Evolutionary conservation across 345 rosid genomes (phyloP), one percentile per base, ranked within the genome.

Genomic region (Chamaenerion angustifolium): DNA sequence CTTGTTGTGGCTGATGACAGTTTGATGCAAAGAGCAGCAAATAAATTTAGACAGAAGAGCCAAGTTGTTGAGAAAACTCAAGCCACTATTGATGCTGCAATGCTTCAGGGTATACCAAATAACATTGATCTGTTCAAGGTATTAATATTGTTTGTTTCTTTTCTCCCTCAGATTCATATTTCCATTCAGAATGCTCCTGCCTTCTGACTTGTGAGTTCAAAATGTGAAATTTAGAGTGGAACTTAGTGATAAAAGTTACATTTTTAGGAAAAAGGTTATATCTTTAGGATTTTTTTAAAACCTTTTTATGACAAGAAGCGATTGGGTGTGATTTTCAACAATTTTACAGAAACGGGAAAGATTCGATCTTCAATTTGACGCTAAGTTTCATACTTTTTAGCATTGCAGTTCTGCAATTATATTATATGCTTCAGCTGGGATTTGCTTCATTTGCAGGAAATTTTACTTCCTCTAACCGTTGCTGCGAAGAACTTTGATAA

Each of bases 111-210:
- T 58, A 92, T 92, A 60, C 95, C 95, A 14, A 81, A 89, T 72
- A 92, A 90, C 72, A 86, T 90, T 43, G 98, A 86, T 58, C 94
- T 92, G 52, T 80, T 82, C 70, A 90, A 83, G 98, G 98, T 86
- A 53, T 31, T 63, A 19, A 31, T 52, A 10, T 17, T 12, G 41
- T 57, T 49, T 12, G 5, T 23, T 37, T 49, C 27, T 48, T 40
- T 41, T 23, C 45, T n/a, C 48, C 19, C n/a, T 35, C 23, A 40
- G 35, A 8, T 13, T 2, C 41, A 23, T 52, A 15, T 43, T 45
- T 45, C 15, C 48, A 12, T 45, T 45, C 8, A 12, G 13, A 14
- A 45, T n/a, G 48, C 18, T 8, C 0, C n/a, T n/a, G n/a, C n/a
- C 18, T 45, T 4, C 18, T 12, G 15, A 7, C 18, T 45, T 45